Conservation (phyloP, 108 stramenopile genomes). For the Discostella pseudostelligera region DNA sequence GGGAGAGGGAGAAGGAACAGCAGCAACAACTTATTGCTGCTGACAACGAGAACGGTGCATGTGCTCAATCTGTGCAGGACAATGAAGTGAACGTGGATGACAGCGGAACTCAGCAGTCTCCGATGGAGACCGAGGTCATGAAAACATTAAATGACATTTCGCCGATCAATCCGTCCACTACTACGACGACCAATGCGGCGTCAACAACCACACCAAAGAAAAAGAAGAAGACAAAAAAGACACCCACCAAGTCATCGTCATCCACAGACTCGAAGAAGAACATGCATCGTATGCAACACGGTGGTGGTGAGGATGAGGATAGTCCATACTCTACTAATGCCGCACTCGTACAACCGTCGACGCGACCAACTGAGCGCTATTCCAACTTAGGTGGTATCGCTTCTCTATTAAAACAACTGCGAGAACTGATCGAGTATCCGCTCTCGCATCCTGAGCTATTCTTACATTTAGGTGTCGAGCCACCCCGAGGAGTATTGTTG, state of each 20-base stretch:
- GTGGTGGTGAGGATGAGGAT: background rate
- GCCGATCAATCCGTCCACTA: background rate
- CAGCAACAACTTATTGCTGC: conserved; percentile 9
- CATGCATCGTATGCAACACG: background rate
- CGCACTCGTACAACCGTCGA: conserved; percentile 47
- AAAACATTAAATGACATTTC: background rate
- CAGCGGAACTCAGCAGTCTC: background rate
- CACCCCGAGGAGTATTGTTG: conserved; percentile 96
- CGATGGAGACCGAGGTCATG: background rate
- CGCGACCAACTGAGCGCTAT: conserved; percentile 85
- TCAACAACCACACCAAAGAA: conserved; percentile 17
- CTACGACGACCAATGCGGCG: conserved; percentile 1
- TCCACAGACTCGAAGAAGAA: background rate
- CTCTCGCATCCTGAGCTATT: conserved; percentile 96
- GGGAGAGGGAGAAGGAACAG: conserved; percentile 31
- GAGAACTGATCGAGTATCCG: conserved; percentile 92
- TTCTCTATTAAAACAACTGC: conserved; percentile 64
- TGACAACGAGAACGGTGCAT: conserved; percentile 6
- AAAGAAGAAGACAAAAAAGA: conserved; percentile 36
- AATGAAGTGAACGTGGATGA: conserved; percentile 5
- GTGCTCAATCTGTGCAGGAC: background rate
- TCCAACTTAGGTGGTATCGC: conserved; percentile 81
- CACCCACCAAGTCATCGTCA: conserved; percentile 12
- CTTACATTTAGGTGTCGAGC: conserved; percentile 93
- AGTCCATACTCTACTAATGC: conserved; percentile 12